Evolutionary conservation across 2,329 filamentous ascomycete genomes (phyloP), one percentile per base, ranked within the genome.

Genomic region (Aspergillus brunneoviolaceus): DNA sequence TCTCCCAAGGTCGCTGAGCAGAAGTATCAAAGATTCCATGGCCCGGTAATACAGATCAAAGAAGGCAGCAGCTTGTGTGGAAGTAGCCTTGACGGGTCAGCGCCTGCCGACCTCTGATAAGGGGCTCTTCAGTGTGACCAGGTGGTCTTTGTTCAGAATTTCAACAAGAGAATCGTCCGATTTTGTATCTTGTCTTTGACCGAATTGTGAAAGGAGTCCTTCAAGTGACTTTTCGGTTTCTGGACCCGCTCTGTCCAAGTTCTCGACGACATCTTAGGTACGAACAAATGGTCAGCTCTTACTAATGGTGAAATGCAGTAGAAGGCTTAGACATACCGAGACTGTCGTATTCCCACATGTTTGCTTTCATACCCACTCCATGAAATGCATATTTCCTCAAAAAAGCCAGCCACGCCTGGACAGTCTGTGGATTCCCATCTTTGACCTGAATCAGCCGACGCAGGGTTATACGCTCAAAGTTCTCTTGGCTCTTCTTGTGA

Each of bases 341-440:
- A 59, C 85, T 84, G 70, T 89, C 87, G 76, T 91, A 93, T 73
- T 96, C 91, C 87, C 90, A 99, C 53, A 98, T 85, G 74, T 99
- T 97, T 56, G 95, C 95, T 84, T 99, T 99, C 92, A 99, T 96
- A 70, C 95, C 95, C 47, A 98, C 89, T n/a, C 95, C 95, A 67
- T 96, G 91, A 74, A 95, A 96, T 48, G 92, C 91, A 73, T 97
- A 89, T 78, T 96, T 96, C 72, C 90, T 86, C 72, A 99, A 76
- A 73, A 96, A 98, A 0, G 92, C 92, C 60, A 99, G 80, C 95
- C 95, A 99, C 29, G 93, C 77, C 76, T 96, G 89, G 39, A 99
- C 92, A 1, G 87, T 89, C 74, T 97, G 91, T 0, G 92, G 88
- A 70, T 97, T 84, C 0, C 92, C 95, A 72, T 98, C 95, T 66